A percentile compares a stretch with the other conserved stretches of the same genome.
Conservation (phyloP, 1,284 basidiomycete species). For the Coriolopsis trogii region DNA sequence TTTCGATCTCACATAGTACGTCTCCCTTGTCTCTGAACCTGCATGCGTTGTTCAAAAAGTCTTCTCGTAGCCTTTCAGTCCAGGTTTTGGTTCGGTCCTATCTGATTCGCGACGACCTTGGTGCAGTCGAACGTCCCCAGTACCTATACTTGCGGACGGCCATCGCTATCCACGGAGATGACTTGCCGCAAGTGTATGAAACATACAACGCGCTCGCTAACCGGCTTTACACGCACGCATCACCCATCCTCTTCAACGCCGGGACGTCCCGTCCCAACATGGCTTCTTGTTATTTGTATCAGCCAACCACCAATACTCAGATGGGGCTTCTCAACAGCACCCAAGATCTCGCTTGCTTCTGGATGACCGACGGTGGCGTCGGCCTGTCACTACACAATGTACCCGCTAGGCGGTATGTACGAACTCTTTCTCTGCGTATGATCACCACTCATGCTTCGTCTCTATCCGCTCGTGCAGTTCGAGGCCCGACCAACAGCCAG, state of each 20-base stretch:
- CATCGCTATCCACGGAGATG: not conserved
- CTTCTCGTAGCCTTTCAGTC: no score
- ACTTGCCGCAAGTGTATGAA: not conserved
- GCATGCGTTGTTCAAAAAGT: no score
- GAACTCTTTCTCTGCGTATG: not conserved
- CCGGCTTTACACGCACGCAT: not conserved
- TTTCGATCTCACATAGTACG: no score
- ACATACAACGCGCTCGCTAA: not conserved
- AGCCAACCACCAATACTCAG: not conserved
- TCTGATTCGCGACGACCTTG: not conserved
- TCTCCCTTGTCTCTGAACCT: no score
- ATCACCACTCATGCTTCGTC: not conserved
- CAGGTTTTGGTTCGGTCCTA: not conserved
- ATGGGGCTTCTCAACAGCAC: not conserved
- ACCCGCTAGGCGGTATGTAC: not conserved
- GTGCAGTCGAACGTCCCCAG: not conserved
- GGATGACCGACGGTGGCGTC: not conserved
- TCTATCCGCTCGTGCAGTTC: no score
- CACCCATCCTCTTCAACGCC: not conserved
- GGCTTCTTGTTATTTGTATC: not conserved
- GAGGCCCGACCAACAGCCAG: not conserved
- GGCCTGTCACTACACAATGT: not conserved
- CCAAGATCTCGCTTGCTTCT: not conserved
- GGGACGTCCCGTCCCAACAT: not conserved
- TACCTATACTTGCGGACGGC: not conserved